Percentiles rank a stretch among this genome's conserved stretches.
These are phyloP conservation scores for Trametes polyzona DNA, from an alignment of 1,284 basidiomycete species.

Conservation along the genomic window DNA sequence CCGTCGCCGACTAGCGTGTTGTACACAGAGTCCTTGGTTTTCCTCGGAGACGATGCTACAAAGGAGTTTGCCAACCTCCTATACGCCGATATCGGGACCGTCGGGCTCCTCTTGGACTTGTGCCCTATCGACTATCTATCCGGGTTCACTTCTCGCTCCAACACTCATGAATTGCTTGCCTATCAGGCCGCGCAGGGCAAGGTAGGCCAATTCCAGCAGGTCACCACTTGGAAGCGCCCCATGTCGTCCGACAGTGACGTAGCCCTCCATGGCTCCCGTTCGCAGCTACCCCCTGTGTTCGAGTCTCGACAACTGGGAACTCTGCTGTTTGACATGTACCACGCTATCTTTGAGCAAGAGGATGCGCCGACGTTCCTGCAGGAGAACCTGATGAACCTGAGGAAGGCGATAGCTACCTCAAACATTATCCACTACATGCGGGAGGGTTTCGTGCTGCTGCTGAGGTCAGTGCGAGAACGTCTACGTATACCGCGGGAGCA, in stretches of 20 bases:
- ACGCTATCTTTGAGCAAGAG: constrained; percentile 50
- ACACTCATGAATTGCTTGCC: constrained; percentile 38
- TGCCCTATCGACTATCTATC: constrained; percentile 45
- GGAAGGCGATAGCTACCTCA: constrained; percentile 35
- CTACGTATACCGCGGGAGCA: constrained; percentile 21
- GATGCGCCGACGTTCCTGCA: constrained; percentile 28
- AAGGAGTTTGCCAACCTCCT: constrained; percentile 36
- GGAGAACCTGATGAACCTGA: constrained; percentile 23
- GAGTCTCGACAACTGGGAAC: constrained; percentile 41
- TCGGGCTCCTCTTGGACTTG: constrained; percentile 48
- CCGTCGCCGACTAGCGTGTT: constrained; percentile 24
- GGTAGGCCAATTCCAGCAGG: constrained; percentile 51
- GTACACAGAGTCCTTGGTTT: constrained; percentile 49
- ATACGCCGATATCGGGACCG: constrained; percentile 40
- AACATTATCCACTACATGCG: constrained; percentile 48
- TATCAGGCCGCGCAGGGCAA: not conserved
- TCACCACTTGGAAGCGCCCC: constrained; percentile 47
- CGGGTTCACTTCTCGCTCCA: constrained; percentile 46
- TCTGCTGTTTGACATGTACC: constrained; percentile 52
- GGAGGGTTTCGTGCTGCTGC: constrained; percentile 45
- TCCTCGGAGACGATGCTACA: constrained; percentile 30
- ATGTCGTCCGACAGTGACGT: constrained; percentile 32
- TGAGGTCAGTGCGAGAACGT: constrained; percentile 41
- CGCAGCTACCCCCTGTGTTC: constrained; percentile 24
- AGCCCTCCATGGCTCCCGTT: not conserved